Percentiles rank a stretch among this genome's conserved stretches.
Evolutionary conservation across 805 yeast species (phyloP).

Genomic region (Priceomyces carsonii): DNA sequence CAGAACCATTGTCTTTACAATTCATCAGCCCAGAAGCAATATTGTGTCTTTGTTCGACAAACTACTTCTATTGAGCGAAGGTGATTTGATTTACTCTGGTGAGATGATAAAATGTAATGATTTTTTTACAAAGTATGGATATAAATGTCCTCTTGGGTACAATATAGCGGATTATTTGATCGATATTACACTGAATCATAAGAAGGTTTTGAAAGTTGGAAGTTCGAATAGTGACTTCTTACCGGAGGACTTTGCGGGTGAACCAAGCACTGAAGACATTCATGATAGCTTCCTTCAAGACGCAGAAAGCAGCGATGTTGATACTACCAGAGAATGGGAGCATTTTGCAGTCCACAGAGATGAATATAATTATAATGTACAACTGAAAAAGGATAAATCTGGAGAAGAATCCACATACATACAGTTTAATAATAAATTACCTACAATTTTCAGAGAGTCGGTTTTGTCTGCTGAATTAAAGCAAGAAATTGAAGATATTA

Average conservation of each 20-base stretch:
- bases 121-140: constrained; percentile 75
- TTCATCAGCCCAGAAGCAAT: constrained; percentile 96
- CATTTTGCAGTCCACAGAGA: constrained; percentile 82
- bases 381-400: constrained; percentile 12
- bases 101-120: constrained; percentile 72
- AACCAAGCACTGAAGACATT: constrained; percentile 14
- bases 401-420: constrained; percentile 23
- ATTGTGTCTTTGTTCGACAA: constrained; percentile 90
- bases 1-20: constrained; percentile 88
- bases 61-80: constrained; percentile 77
- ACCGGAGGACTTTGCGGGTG: constrained; percentile 1
- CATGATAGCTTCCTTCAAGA: constrained; percentile 30
- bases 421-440: constrained; percentile 28
- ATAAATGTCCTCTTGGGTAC: constrained; percentile 82
- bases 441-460: constrained; percentile 39
- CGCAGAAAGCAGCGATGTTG: constrained; percentile 30
- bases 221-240: constrained; percentile 3
- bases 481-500: constrained; percentile 33
- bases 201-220: constrained; percentile 28
- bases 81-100: constrained; percentile 86
- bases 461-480: constrained; percentile 40
- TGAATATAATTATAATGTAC: constrained; percentile 45
- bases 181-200: constrained; percentile 78
- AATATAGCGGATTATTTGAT: constrained; percentile 92
- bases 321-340: constrained; percentile 80